Evolutionary conservation across 1,284 basidiomycete species (phyloP).

Genomic region (Pisolithus thermaeus): DNA sequence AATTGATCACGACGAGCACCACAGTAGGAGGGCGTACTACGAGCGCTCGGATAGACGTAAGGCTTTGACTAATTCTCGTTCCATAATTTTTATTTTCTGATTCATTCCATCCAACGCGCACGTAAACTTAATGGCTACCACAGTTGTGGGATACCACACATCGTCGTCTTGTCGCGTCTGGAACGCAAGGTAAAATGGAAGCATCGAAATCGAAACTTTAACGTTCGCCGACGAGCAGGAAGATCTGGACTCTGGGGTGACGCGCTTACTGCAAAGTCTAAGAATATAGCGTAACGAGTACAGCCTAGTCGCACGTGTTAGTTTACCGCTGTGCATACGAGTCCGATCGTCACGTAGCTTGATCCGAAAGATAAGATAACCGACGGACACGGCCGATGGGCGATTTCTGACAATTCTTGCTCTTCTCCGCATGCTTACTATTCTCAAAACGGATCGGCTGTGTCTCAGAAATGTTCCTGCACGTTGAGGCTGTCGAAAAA

Average conservation of each 20-base stretch:
- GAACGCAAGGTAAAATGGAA: constrained; percentile 51
- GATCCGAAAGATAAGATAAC: background rate
- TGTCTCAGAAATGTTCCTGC: constrained; percentile 25
- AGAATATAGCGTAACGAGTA: no score
- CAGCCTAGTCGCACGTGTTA: no score
- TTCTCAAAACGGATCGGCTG: background rate
- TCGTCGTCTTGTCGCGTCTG: constrained; percentile 47
- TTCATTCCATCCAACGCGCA: no score
- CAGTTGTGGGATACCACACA: constrained; percentile 53
- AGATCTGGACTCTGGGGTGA: no score
- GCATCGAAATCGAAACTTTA: constrained; percentile 36
- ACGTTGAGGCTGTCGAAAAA: constrained; percentile 39
- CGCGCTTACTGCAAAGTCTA: no score
- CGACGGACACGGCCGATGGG: background rate
- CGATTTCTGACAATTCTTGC: no score
- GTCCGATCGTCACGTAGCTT: background rate
- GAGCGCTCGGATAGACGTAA: constrained; percentile 44
- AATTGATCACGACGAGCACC: constrained; percentile 43
- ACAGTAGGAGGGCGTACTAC: constrained; percentile 36
- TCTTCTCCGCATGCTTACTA: no score
- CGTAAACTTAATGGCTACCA: background rate
- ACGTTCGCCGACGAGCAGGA: background rate
- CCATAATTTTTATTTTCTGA: no score
- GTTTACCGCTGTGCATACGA: no score
- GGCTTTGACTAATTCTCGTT: constrained; percentile 3